Base-by-base conservation (phyloP, 441 rosid species). In the Euphorbia celastroides region DNA sequence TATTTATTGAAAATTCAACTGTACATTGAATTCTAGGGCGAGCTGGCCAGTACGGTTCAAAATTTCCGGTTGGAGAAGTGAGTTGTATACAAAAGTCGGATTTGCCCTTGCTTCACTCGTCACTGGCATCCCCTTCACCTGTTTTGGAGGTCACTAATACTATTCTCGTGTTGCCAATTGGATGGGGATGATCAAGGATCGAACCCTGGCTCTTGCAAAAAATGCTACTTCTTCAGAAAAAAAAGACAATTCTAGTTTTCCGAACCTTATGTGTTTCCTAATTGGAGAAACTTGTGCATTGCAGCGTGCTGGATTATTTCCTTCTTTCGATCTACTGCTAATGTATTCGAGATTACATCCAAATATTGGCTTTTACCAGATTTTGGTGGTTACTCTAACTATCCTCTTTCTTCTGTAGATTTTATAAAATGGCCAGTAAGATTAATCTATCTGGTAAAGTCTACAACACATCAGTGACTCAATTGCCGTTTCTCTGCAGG, bases 41-140 rank as follows among this genome's bases (percentile, higher is more conserved):
- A 82, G 96, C 96, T 44, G 99, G 97, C 64, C 78, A 97, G 79
- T 93, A 87, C 68, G 88, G 88, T 42, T 93, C 99, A 68, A 86
- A 89, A 59, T 93, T 81, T 75, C 95, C 96, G 57, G 74, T 77
- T 17, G 99, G 99, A 50, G 90, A 93, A 78, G 99, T 93, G 71
- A 91, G 96, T 64, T 93, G 97, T 79, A 82, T 89, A 65, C 48
- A 75, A 64, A 75, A 68, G 65, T 78, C 71, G 27, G 96, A 93
- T 79, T 83, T 91, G 66, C 86, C 89, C 32, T 79, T 93, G 78
- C 97, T 91, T 72, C 96, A 86, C 60, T 70, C 88, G 32, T 79
- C 99, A n/a, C 60, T 93, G 73, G 73, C 74, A 48, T 76, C 84
- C 27, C 82, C 89, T 50, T 93, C 97, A 75, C 95, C 97, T 62